These are phyloP conservation scores for Aegilops speltoides DNA, from an alignment of 176 grass and related monocot species.

Conservation along the genomic window DNA sequence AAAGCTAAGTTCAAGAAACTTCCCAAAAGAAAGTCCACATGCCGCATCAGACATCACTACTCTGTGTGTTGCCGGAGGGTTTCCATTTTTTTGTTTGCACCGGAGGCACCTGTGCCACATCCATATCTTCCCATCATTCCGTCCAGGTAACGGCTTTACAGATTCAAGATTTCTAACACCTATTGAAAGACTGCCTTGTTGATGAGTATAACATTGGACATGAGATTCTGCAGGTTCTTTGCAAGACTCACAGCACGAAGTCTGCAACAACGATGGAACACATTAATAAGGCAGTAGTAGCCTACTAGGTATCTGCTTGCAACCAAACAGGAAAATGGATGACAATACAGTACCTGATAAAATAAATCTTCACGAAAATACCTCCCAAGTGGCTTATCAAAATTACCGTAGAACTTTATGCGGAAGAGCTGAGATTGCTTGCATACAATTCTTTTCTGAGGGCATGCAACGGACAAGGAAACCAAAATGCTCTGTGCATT, in stretches of 20 bases:
- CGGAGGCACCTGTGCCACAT: constrained; percentile 98
- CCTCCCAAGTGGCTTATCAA: constrained; percentile 96
- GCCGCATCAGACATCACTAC: constrained; percentile 95
- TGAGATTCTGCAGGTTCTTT: constrained; percentile 88
- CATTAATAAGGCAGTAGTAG: constrained; percentile 16
- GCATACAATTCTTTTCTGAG: constrained; percentile 72
- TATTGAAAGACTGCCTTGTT: constrained; percentile 85
- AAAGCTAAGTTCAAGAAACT: constrained; percentile 98
- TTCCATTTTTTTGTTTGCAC: constrained; percentile 73
- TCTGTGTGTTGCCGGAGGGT: constrained; percentile 65
- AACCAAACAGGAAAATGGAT: constrained; percentile 8
- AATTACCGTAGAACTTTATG: constrained; percentile 97
- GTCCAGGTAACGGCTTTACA: constrained; percentile 61
- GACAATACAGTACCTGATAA: constrained; percentile 55
- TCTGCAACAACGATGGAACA: constrained; percentile 40
- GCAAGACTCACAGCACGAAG: constrained; percentile 76
- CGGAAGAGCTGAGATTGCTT: constrained; percentile 81
- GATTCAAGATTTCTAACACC: constrained; percentile 64
- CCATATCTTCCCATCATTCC: constrained; percentile 91
- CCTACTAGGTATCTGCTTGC: background rate
- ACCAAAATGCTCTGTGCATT: constrained; percentile 96
- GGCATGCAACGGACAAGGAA: constrained; percentile 76
- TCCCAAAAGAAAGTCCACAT: constrained; percentile 94
- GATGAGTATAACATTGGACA: constrained; percentile 93
- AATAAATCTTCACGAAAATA: constrained; percentile 95